Conservation (phyloP, 2,329 filamentous ascomycete species). For the Aspergillus luchuensis region DNA sequence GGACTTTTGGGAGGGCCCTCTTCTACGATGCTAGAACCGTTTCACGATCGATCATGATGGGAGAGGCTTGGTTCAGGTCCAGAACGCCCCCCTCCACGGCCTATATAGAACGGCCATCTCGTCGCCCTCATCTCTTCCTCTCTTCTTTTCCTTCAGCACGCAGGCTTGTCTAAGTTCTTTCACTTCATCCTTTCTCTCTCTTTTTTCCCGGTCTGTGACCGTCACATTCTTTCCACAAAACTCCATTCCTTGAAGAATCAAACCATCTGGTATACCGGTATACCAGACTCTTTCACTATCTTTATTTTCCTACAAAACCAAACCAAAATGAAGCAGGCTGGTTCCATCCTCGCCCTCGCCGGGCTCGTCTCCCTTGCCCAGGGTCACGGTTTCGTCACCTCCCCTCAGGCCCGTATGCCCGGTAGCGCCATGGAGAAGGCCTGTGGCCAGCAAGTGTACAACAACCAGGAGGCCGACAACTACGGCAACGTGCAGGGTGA, state of each 20-base stretch:
- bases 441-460: conserved; percentile 58
- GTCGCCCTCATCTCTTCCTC: not conserved
- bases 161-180: conserved; percentile 18
- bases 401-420: conserved; percentile 52
- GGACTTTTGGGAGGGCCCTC: conserved; percentile 1
- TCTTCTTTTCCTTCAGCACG: conserved; percentile 16
- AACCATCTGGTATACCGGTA: conserved; percentile 26
- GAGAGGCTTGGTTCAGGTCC: conserved; percentile 1
- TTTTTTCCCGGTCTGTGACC: conserved; percentile 28
- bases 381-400: conserved; percentile 57
- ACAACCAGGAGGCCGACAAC: conserved; percentile 56
- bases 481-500: conserved; percentile 61
- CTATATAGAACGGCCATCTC: conserved; percentile 22
- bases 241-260: conserved; percentile 6
- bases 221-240: conserved; percentile 19
- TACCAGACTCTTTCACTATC: conserved; percentile 21
- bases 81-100: not conserved
- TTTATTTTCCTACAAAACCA: not conserved
- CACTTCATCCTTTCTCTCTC: conserved; percentile 12
- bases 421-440: conserved; percentile 54
- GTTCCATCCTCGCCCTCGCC: conserved; percentile 46
- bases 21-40: conserved; percentile 7
- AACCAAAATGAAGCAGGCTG: conserved; percentile 44
- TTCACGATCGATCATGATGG: conserved; percentile 14
- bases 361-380: conserved; percentile 50